Conservation (phyloP, 805 yeast genomes). For the Yarrowia bubula region DNA sequence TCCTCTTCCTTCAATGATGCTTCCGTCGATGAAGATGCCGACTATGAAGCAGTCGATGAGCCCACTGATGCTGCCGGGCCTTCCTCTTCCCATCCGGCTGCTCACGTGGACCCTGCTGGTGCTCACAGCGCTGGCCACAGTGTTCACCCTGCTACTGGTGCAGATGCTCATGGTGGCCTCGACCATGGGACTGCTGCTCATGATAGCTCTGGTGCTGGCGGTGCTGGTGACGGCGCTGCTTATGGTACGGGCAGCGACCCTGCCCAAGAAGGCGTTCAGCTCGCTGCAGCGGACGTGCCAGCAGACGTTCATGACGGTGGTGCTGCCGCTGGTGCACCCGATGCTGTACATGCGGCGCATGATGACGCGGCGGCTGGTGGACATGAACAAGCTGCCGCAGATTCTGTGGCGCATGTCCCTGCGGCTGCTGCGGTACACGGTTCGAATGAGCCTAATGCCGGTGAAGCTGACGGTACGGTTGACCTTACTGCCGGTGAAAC, state of each 20-base stretch:
- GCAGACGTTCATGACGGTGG: slow-evolving; percentile 13
- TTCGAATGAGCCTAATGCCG: slow-evolving; percentile 14
- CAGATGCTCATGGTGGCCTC: slow-evolving; percentile 8
- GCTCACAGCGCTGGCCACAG: not conserved
- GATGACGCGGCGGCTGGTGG: slow-evolving; percentile 14
- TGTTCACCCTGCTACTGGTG: slow-evolving; percentile 5
- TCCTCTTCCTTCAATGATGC: not conserved
- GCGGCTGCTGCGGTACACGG: slow-evolving; percentile 20
- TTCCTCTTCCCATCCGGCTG: slow-evolving; percentile 9
- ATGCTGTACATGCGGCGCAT: slow-evolving; percentile 20
- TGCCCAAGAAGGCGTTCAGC: not conserved
- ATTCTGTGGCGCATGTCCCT: slow-evolving; percentile 21
- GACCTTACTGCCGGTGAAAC: slow-evolving; percentile 14
- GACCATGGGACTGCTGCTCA: slow-evolving; percentile 1
- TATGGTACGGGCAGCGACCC: not conserved
- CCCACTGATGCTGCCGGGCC: not conserved
- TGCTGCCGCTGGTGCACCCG: slow-evolving; percentile 23
- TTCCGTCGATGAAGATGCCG: not conserved
- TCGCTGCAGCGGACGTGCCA: slow-evolving; percentile 1
- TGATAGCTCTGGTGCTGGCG: not conserved
- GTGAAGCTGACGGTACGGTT: slow-evolving; percentile 1
- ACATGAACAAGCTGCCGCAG: slow-evolving; percentile 9
- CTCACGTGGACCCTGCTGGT: slow-evolving; percentile 3
- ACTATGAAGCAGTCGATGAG: not conserved
- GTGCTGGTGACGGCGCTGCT: not conserved